Conservation (phyloP, 805 yeast genomes). For the Starmerella lactis-condensi region DNA sequence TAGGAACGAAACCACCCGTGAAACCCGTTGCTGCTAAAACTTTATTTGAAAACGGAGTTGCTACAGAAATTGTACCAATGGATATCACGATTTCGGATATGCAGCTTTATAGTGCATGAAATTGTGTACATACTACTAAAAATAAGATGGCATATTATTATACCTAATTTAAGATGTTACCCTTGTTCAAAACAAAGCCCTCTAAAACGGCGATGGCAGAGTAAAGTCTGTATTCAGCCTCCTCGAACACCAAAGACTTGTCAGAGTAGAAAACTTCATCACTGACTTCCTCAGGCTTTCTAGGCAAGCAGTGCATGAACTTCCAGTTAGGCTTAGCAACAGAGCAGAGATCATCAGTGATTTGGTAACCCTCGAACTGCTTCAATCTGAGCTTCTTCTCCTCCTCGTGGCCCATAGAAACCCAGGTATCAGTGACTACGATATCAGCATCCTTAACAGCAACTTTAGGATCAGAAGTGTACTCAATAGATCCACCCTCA, state of each 20-base stretch:
- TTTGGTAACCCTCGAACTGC: conserved; percentile 77
- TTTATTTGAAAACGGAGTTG: conserved; percentile 28
- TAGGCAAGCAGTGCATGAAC: conserved; percentile 95
- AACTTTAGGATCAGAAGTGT: conserved; percentile 53
- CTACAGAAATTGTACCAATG: conserved; percentile 24
- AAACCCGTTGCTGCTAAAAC: too few relatives aligned
- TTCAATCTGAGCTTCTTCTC: conserved; percentile 52
- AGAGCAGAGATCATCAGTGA: conserved; percentile 43
- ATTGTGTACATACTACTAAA: too few relatives aligned
- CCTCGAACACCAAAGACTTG: conserved; percentile 73
- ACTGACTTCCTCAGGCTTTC: conserved; percentile 83
- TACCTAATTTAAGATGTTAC: conserved; percentile 21
- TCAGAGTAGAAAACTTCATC: conserved; percentile 83
- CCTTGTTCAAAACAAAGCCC: conserved; percentile 72
- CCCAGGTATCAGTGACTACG: conserved; percentile 89
- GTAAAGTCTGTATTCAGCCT: conserved; percentile 89
- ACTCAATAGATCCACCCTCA: conserved; percentile 29
- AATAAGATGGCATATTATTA: neutral
- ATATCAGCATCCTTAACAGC: conserved; percentile 65
- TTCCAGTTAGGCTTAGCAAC: conserved; percentile 51
- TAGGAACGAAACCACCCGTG: too few relatives aligned
- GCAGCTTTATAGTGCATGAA: neutral
- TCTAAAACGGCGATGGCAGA: conserved; percentile 92
- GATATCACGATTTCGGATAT: neutral
- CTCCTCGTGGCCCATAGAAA: conserved; percentile 93